Evolutionary conservation across 192 early-diverging fungal species (phyloP).

Genomic region (Backusella mclennaniae): DNA sequence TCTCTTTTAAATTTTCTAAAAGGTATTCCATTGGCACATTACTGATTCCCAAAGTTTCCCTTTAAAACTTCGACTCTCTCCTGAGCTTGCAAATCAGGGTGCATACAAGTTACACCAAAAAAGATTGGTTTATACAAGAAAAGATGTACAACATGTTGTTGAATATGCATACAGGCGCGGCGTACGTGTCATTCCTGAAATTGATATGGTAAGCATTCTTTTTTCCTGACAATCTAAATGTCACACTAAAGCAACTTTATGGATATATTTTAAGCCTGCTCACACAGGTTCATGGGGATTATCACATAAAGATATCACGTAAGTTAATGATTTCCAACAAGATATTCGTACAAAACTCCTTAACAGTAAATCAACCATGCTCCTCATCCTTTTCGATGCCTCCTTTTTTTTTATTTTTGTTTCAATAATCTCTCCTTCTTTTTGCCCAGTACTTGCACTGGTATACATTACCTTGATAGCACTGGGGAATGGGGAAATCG

Average conservation of each 20-base stretch:
- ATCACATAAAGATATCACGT: conserved; percentile 32
- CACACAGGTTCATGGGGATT: conserved; percentile 60
- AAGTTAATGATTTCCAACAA: conserved; percentile 6
- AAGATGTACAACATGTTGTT: conserved; percentile 68
- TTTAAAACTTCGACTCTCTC: conserved; percentile 54
- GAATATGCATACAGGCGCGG: conserved; percentile 72
- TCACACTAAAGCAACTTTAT: background rate
- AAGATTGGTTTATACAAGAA: conserved; percentile 68
- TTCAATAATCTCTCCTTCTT: background rate
- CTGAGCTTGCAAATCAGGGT: conserved; percentile 62
- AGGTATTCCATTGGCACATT: conserved; percentile 78
- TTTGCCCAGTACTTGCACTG: conserved; percentile 29
- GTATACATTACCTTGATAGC: conserved; percentile 27
- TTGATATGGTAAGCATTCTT: conserved; percentile 65
- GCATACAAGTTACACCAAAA: conserved; percentile 55
- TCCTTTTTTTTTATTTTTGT: background rate
- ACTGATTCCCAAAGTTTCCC: conserved; percentile 74
- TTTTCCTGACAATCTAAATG: background rate
- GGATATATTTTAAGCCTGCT: conserved; percentile 51
- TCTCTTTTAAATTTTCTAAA: background rate
- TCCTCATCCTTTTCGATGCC: background rate
- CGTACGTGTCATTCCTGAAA: conserved; percentile 88
- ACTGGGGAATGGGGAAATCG: conserved; percentile 51
- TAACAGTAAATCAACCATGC: conserved; percentile 3
- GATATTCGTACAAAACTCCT: background rate